These are phyloP conservation scores for Thielaviopsis euricoi DNA, from an alignment of 2,329 filamentous ascomycete genomes.

Conservation along the genomic window DNA sequence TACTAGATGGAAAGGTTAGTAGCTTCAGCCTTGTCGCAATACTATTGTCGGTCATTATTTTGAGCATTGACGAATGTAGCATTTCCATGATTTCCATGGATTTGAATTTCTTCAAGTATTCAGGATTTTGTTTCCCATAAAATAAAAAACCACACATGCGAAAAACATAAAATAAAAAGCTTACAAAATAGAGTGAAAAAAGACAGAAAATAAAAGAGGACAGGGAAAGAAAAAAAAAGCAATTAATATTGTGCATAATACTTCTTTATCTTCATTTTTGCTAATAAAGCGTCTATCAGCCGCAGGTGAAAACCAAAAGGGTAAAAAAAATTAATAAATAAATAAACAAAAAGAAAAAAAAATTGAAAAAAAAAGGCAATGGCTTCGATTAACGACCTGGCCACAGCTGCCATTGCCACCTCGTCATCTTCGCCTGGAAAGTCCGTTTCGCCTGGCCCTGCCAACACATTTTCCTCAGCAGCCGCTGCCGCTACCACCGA, in stretches of 20 bases:
- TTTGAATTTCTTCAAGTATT: background rate
- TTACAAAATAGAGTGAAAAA: too few species aligned
- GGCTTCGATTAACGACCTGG: constrained; percentile 34
- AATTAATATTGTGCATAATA: background rate
- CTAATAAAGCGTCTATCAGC: background rate
- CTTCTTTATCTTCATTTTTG: background rate
- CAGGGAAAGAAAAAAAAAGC: background rate
- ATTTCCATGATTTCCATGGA: background rate
- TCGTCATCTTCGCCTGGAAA: constrained; percentile 16
- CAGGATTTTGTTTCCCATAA: background rate
- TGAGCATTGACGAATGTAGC: background rate
- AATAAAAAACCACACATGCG: background rate
- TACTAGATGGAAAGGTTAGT: background rate
- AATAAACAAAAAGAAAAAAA: background rate
- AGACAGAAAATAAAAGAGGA: background rate
- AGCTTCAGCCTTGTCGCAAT: background rate
- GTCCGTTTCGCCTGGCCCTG: constrained; percentile 16
- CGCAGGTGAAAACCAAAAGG: background rate
- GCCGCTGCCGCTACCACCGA: background rate
- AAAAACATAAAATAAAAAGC: too few species aligned
- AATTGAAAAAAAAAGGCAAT: constrained; percentile 15
- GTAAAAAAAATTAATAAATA: background rate
- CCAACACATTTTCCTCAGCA: background rate
- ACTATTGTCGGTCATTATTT: background rate
- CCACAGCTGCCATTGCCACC: constrained; percentile 29